Base-by-base conservation (phyloP, 1,284 basidiomycete species). In the Papiliotrema terrestris region DNA sequence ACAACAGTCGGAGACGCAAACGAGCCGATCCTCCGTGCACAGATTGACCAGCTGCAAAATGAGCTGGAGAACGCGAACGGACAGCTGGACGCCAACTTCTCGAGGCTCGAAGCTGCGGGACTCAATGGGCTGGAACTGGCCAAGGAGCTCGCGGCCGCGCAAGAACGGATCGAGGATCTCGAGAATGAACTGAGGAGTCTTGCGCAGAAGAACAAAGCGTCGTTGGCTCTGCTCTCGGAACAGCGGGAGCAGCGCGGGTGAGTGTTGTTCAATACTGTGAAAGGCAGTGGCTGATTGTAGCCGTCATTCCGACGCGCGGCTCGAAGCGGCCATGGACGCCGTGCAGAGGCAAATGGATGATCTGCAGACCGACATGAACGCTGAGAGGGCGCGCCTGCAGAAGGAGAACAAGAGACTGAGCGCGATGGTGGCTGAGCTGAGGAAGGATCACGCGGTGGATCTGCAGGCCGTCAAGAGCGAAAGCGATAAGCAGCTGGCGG, bases 81-180 rank as follows among this genome's bases (percentile, higher is more conserved):
- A 1, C 74, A 78, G 38, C 72, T 81, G 13, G 80, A 81, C 62
- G 60, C 67, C 49, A 80, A 80, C 66, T 76, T 80, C 49, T 68
- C 64, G 23, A 66, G 76, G 36, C 72, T 80, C 15, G 76, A 78
- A 52, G 65, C 67, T 8, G 76, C 78, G 0, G 78, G 78, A 1
- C 54, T 75, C 17, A 68, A 72, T 11, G 71, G 72, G 2, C 58
- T 78, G n/a, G 57, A 64, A 2, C 62, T 80, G n/a, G 73, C 76
- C 2, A 70, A 76, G 17, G 69, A 77, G 55, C 70, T 80, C 0
- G 72, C 77, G 1, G 60, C 59, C 3, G 77, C 78, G 0, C 60
- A 69, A 36, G 66, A 69, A 13, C 59, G 67, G 29, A 74, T 78
- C 41, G 60, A 61, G 0, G 51, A 70, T 32, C 67, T 79, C 8